Percentiles rank a stretch among this genome's conserved stretches.
phyloP scores from a whole-genome alignment of 2,329 filamentous ascomycete genomes.

The Paecilomyces variotii region DNA sequence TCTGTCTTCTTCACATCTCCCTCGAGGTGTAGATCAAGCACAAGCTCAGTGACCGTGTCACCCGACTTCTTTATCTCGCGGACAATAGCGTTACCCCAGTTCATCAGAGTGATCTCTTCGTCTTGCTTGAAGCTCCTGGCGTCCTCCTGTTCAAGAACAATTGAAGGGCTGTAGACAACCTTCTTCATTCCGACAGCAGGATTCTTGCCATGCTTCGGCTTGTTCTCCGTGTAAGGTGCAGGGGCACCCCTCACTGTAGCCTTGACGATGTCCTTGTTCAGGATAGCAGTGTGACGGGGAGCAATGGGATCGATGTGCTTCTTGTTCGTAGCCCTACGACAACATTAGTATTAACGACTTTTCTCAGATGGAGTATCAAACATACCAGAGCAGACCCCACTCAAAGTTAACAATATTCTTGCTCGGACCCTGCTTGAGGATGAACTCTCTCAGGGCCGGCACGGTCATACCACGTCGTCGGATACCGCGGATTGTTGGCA shows the following conservation, averaged over 20 bases:
- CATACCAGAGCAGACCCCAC: constrained; percentile 41
- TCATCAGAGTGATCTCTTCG: constrained; percentile 94
- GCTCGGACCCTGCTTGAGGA: constrained; percentile 43
- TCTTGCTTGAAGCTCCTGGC: constrained; percentile 70
- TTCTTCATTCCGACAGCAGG: constrained; percentile 75
- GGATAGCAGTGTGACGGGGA: constrained; percentile 65
- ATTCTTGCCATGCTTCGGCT: constrained; percentile 87
- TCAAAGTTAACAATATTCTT: constrained; percentile 43
- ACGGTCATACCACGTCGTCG: constrained; percentile 43
- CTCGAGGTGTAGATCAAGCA: constrained; percentile 79
- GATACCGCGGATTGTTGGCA: constrained; percentile 45
- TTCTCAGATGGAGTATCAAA: neutral
- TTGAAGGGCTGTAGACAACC: constrained; percentile 65
- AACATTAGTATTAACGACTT: neutral
- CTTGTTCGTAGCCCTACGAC: constrained; percentile 51
- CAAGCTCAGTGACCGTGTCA: constrained; percentile 57
- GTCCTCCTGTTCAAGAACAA: constrained; percentile 82
- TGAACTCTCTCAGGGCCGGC: constrained; percentile 42
- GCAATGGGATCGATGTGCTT: constrained; percentile 73
- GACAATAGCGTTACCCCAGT: constrained; percentile 65
- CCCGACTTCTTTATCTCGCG: constrained; percentile 40
- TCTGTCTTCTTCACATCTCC: constrained; percentile 92
- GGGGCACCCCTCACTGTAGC: constrained; percentile 60
- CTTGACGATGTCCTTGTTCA: constrained; percentile 62
- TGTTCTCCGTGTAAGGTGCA: constrained; percentile 60